Evolutionary conservation across 106 monocot species (phyloP).

Genomic region (Dendrobium officinale): DNA sequence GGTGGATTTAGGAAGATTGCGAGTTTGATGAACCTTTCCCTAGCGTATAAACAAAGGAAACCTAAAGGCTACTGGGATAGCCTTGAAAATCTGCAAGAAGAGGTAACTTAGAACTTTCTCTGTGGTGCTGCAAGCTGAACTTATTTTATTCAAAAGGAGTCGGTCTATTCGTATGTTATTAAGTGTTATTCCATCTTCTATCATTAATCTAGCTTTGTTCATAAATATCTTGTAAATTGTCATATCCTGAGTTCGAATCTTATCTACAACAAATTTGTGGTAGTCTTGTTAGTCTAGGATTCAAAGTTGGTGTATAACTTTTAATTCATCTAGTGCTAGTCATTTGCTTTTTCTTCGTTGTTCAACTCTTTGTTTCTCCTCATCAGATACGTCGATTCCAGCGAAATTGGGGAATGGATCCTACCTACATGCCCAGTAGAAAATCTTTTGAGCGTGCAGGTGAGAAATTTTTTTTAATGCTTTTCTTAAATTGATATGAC

Average conservation of each 20-base stretch:
- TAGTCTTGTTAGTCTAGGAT: background rate
- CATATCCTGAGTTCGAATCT: too few species aligned
- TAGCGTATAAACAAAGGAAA: slow-evolving; percentile 88
- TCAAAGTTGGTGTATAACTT: background rate
- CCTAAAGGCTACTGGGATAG: slow-evolving; percentile 97
- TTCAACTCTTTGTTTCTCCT: background rate
- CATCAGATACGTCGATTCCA: slow-evolving; percentile 75
- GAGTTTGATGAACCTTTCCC: slow-evolving; percentile 65
- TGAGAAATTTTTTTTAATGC: slow-evolving; percentile 1
- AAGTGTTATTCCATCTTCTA: background rate
- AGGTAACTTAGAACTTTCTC: slow-evolving; percentile 37
- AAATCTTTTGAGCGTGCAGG: slow-evolving; percentile 98
- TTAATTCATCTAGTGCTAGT: background rate
- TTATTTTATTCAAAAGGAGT: background rate
- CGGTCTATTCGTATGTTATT: background rate
- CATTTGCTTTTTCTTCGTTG: background rate
- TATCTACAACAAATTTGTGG: too few species aligned
- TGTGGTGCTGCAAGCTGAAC: background rate
- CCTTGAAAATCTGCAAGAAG: slow-evolving; percentile 87
- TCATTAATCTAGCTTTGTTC: background rate
- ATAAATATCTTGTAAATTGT: too few species aligned
- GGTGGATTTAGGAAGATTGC: slow-evolving; percentile 94
- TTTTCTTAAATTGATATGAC: too few species aligned
- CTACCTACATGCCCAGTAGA: slow-evolving; percentile 87
- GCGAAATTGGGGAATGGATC: slow-evolving; percentile 94